Evolutionary conservation across 2,329 filamentous ascomycete species (phyloP).

Genomic region (Fusarium cyanostomum): DNA sequence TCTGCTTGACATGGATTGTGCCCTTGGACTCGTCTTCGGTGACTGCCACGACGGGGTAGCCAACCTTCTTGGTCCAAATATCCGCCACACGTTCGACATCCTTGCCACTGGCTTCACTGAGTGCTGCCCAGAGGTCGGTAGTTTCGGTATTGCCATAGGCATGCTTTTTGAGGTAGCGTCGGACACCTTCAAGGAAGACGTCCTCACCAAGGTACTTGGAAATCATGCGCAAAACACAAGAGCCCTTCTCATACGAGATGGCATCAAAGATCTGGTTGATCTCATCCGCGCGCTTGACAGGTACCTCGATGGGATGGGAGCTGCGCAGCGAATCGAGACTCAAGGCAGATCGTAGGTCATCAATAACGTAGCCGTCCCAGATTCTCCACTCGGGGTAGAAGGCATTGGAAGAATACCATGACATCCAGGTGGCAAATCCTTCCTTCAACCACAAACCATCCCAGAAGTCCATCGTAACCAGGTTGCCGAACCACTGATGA

Average conservation of each 20-base stretch:
- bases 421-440: slow-evolving; percentile 73
- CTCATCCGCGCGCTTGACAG: slow-evolving; percentile 93
- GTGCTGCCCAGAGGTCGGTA: slow-evolving; percentile 86
- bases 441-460: slow-evolving; percentile 97
- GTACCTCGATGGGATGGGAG: slow-evolving; percentile 96
- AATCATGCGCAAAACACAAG: slow-evolving; percentile 95
- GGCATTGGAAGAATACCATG: slow-evolving; percentile 82
- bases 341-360: slow-evolving; percentile 88
- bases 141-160: slow-evolving; percentile 97
- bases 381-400: slow-evolving; percentile 99
- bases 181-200: slow-evolving; percentile 89
- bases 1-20: slow-evolving; percentile 89
- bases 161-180: slow-evolving; percentile 92
- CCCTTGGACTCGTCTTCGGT: slow-evolving; percentile 71
- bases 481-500: slow-evolving; percentile 98
- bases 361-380: slow-evolving; percentile 94
- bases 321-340: slow-evolving; percentile 90
- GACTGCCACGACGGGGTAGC: slow-evolving; percentile 89
- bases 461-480: slow-evolving; percentile 99
- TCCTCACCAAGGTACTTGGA: slow-evolving; percentile 95
- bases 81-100: slow-evolving; percentile 91
- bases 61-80: slow-evolving; percentile 96
- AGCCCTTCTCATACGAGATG: slow-evolving; percentile 97
- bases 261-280: slow-evolving; percentile 99
- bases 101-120: slow-evolving; percentile 90